A percentile compares a stretch with the other conserved stretches of the same genome.
These are phyloP conservation scores for Trametes cubensis DNA, from an alignment of 768 basidiomycete genomes.

Conservation along the genomic window DNA sequence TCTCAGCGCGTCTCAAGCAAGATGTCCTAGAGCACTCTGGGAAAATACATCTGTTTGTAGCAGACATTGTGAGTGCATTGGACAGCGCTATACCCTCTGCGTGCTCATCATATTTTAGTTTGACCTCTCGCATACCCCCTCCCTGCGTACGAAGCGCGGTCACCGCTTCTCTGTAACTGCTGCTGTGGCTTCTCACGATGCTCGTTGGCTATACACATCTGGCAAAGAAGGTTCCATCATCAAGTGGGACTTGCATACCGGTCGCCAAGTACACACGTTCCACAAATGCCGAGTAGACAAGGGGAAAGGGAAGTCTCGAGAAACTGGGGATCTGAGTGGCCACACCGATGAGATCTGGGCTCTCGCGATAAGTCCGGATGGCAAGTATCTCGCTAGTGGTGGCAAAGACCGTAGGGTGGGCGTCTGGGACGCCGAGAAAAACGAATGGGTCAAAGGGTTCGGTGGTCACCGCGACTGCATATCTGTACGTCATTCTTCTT, in stretches of 20 bases:
- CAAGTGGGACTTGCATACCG: constrained; percentile 77
- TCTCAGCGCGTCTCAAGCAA: constrained; percentile 86
- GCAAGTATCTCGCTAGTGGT: constrained; percentile 81
- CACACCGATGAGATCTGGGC: constrained; percentile 87
- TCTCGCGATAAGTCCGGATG: constrained; percentile 84
- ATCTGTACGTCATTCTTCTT: constrained; percentile 56
- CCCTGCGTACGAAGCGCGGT: constrained; percentile 61
- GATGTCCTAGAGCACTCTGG: constrained; percentile 91
- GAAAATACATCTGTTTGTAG: constrained; percentile 81
- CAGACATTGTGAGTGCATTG: constrained; percentile 59
- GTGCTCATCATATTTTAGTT: constrained; percentile 45
- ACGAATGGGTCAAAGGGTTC: constrained; percentile 79
- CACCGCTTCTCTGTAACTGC: constrained; percentile 83
- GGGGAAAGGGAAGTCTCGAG: constrained; percentile 58
- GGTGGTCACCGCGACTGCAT: constrained; percentile 75
- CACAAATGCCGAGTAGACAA: constrained; percentile 56
- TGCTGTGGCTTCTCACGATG: constrained; percentile 75
- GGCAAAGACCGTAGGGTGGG: constrained; percentile 83
- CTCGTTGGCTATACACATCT: constrained; percentile 77
- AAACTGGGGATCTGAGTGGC: constrained; percentile 61
- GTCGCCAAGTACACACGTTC: constrained; percentile 59
- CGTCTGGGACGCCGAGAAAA: constrained; percentile 81
- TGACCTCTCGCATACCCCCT: constrained; percentile 53
- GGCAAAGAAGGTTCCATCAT: constrained; percentile 91
- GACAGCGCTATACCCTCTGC: neutral